A percentile compares a stretch with the other conserved stretches of the same genome.
These are phyloP conservation scores for Sugiyamaella chiloensis DNA, from an alignment of 805 yeast genomes.

Conservation along the genomic window DNA sequence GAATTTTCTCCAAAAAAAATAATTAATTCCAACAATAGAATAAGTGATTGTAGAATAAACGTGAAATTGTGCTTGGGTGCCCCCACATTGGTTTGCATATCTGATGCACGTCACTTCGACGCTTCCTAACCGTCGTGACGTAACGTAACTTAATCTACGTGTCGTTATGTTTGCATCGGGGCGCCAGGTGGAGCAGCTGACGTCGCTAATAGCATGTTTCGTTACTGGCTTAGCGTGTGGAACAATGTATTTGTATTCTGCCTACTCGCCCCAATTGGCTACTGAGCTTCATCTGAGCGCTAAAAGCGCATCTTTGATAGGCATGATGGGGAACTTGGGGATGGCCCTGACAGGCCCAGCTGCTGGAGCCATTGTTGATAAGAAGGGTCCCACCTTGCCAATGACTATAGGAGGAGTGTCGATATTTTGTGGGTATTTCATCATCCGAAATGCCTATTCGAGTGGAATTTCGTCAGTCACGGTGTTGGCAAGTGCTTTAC, in stretches of 20 bases:
- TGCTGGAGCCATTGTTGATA: conserved; percentile 64
- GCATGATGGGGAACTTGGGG: conserved; percentile 66
- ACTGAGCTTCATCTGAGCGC: conserved; percentile 54
- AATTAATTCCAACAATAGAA: too few relatives aligned
- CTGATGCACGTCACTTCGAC: conserved; percentile 5
- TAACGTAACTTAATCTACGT: too few relatives aligned
- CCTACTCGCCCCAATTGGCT: conserved; percentile 76
- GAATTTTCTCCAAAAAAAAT: too few relatives aligned
- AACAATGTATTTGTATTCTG: conserved; percentile 70
- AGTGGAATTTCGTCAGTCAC: conserved; percentile 35
- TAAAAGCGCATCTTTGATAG: conserved; percentile 59
- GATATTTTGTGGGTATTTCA: conserved; percentile 54
- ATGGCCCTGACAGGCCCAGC: conserved; percentile 63
- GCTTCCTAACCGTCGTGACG: not conserved
- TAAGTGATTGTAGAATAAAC: too few relatives aligned
- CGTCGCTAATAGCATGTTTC: conserved; percentile 20
- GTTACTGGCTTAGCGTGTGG: conserved; percentile 58
- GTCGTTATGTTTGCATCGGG: conserved; percentile 7
- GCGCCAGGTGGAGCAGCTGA: conserved; percentile 10
- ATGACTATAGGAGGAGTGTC: conserved; percentile 48
- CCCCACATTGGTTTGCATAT: too few relatives aligned
- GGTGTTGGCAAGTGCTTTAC: conserved; percentile 44
- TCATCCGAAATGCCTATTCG: conserved; percentile 51
- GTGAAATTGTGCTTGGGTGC: too few relatives aligned
- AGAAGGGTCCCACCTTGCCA: conserved; percentile 51